phyloP scores from a whole-genome alignment of 257 asterid genomes.

The Mitragyna speciosa region DNA sequence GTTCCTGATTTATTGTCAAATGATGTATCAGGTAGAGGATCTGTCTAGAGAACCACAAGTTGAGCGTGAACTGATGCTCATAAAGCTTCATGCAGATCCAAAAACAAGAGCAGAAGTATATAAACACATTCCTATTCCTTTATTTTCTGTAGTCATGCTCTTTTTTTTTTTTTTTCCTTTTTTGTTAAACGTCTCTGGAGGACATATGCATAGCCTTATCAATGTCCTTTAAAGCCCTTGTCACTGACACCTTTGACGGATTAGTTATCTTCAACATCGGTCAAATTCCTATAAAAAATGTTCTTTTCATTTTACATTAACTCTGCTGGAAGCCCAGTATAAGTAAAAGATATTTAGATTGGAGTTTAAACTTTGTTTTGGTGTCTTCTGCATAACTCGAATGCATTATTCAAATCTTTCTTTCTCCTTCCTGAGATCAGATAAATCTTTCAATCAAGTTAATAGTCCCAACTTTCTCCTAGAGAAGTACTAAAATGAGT shows the following conservation, averaged over 20 bases:
- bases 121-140: background rate
- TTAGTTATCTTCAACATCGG: background rate
- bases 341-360: background rate
- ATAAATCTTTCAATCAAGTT: background rate
- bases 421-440: background rate
- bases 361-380: background rate
- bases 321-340: background rate
- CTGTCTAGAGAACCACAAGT: constrained; percentile 74
- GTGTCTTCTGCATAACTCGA: background rate
- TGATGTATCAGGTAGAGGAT: constrained; percentile 67
- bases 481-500: background rate
- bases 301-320: background rate
- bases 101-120: constrained; percentile 67
- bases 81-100: constrained; percentile 69
- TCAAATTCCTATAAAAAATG: background rate
- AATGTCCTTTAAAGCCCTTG: background rate
- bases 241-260: background rate
- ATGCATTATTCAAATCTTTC: background rate
- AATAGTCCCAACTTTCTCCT: background rate
- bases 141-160: constrained; percentile 7
- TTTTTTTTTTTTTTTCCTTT: background rate
- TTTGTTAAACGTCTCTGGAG: background rate
- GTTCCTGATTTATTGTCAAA: constrained; percentile 17
- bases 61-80: constrained; percentile 87
- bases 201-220: background rate